Percentiles rank a stretch among this genome's conserved stretches.
phyloP scores from a whole-genome alignment of 2,329 filamentous ascomycete genomes.

The Aspergillus sp. region DNA sequence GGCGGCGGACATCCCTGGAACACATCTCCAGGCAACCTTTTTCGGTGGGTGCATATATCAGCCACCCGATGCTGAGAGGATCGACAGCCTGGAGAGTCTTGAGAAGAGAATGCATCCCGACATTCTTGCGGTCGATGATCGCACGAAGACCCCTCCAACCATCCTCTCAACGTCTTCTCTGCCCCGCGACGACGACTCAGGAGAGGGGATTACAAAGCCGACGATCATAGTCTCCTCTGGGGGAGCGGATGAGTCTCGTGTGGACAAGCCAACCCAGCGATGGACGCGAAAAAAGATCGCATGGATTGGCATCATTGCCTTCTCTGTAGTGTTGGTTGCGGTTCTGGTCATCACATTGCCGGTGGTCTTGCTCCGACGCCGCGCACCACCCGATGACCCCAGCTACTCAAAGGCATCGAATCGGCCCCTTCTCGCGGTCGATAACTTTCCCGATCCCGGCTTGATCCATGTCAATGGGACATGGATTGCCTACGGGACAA shows the following conservation, averaged over 20 bases:
- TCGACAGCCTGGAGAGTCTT: not conserved
- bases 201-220: too few species aligned
- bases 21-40: too few species aligned
- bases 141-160: not conserved
- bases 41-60: too few species aligned
- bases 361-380: constrained; percentile 12
- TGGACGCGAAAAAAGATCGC: constrained; percentile 12
- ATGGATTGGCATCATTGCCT: constrained; percentile 1
- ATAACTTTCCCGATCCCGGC: constrained; percentile 32
- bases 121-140: not conserved
- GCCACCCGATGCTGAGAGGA: too few species aligned
- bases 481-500: constrained; percentile 35
- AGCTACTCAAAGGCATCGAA: constrained; percentile 20
- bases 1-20: too few species aligned
- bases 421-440: constrained; percentile 19
- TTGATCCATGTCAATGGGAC: constrained; percentile 31
- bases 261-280: not conserved
- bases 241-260: too few species aligned
- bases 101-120: not conserved
- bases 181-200: not conserved
- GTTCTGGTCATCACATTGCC: constrained; percentile 21
- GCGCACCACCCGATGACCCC: constrained; percentile 10
- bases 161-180: not conserved
- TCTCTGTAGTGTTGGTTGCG: not conserved
- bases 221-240: too few species aligned